Base-by-base conservation (phyloP, 495 filamentous ascomycete species). In the Podospora conica region DNA sequence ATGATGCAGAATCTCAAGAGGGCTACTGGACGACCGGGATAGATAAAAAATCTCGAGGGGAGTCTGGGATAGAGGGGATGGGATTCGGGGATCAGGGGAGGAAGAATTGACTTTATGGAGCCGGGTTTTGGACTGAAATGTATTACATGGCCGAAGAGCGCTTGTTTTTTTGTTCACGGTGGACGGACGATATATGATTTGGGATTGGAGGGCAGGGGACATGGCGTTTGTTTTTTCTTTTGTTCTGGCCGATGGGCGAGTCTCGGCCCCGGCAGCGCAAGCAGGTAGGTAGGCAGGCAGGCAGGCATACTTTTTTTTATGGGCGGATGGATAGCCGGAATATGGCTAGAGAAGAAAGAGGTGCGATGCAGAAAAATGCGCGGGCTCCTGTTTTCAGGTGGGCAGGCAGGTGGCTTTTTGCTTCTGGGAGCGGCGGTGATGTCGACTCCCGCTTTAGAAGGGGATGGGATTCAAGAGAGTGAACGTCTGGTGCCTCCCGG, bases 1-100 rank as follows among this genome's bases (percentile, higher is more conserved):
- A 80, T 85, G 67, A 81, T 85, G 71, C 60, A 61, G 33, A 79
- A 79, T 57, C 66, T 81, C 21, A 73, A 71, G 56, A 71, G 71
- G 65, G 79, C 75, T 27, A 74, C 68, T 33, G 68, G 56, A 15
- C 60, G 55, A 7, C 22, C 66, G 25, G 10, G 53, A 23, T 66
- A 56, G 58, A 48, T 18, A 31, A 25, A 23, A 48, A 12, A 48
- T 48, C 33, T 48, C 33, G 33, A 10, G 6, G 6, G 40, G 33
- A 7, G 18, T 48, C 40, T 48, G 40, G 40, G 6, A 48, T 48
- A 48, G 33, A 48, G 6, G 18, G 18, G 40, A n/a, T 15, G 18
- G n/a, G n/a, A n/a, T n/a, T n/a, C n/a, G 6, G 18, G 18, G 40
- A n/a, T 15, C 6, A n/a, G 18, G 40, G 9, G 12, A 5, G 15